These are phyloP conservation scores for Cubamyces sp. DNA, from an alignment of 768 basidiomycete genomes.

Conservation along the genomic window DNA sequence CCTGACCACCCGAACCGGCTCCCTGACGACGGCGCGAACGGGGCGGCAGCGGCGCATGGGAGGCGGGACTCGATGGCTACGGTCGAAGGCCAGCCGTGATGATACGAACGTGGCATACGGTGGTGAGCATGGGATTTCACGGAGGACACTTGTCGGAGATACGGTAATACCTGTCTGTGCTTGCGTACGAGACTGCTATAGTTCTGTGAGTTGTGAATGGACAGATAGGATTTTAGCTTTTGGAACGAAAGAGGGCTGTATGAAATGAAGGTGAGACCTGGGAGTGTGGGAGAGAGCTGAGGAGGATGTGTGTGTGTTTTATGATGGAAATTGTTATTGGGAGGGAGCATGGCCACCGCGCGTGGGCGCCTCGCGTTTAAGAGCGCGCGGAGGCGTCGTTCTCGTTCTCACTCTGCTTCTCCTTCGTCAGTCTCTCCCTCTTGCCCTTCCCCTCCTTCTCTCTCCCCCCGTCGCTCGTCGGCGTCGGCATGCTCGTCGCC, in stretches of 20 bases:
- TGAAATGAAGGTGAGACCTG: neutral
- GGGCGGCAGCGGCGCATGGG: conserved; percentile 41
- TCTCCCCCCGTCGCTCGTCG: neutral
- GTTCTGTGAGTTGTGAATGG: neutral
- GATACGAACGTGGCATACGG: neutral
- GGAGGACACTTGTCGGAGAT: neutral
- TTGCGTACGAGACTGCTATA: neutral
- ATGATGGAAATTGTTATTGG: neutral
- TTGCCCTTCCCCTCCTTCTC: neutral
- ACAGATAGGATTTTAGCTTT: neutral
- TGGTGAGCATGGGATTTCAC: neutral
- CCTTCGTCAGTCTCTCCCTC: neutral
- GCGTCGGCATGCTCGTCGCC: conserved; percentile 15
- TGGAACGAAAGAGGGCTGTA: neutral
- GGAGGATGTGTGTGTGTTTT: neutral
- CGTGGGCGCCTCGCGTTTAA: neutral
- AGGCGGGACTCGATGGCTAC: conserved; percentile 74
- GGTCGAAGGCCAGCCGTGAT: conserved; percentile 62
- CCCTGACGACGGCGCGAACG: conserved; percentile 45
- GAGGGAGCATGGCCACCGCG: no score
- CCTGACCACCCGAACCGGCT: conserved; percentile 84
- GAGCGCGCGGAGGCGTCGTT: no score
- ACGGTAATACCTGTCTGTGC: neutral
- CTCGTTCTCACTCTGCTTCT: no score
- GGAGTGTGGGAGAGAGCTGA: no score